Evolutionary conservation across 1,284 basidiomycete species (phyloP).

Genomic region (Porogramme epimiltina): DNA sequence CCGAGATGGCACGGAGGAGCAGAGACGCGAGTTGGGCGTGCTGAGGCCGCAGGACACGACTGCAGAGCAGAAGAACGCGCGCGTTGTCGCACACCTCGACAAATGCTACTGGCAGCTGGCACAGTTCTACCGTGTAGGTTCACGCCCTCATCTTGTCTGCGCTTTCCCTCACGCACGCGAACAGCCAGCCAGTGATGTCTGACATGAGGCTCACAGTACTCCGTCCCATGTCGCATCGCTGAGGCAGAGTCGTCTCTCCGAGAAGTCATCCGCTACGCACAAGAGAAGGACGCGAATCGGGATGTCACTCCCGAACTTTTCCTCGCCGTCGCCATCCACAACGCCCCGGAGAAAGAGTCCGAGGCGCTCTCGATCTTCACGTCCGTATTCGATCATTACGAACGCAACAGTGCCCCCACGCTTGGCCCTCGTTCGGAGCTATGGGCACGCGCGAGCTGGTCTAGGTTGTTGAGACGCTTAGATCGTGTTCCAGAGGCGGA

Average conservation of each 20-base stretch:
- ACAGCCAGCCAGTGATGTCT: slow-evolving; percentile 10
- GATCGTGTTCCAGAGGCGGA: slow-evolving; percentile 14
- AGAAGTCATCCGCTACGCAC: slow-evolving; percentile 15
- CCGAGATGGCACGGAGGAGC: slow-evolving; percentile 24
- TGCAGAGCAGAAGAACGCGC: slow-evolving; percentile 18
- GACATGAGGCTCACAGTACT: slow-evolving; percentile 19
- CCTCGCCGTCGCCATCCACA: slow-evolving; percentile 20
- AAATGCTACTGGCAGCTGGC: slow-evolving; percentile 30
- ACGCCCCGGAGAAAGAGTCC: slow-evolving; percentile 10
- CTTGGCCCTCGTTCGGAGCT: slow-evolving; percentile 20
- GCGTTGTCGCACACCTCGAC: slow-evolving; percentile 21
- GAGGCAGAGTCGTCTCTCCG: slow-evolving; percentile 26
- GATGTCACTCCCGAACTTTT: slow-evolving; percentile 18
- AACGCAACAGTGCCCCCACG: slow-evolving; percentile 5
- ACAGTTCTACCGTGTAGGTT: slow-evolving; percentile 26
- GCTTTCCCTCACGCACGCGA: slow-evolving; percentile 6
- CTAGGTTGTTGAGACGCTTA: slow-evolving; percentile 14
- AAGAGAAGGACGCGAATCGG: slow-evolving; percentile 13
- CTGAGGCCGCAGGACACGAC: slow-evolving; percentile 23
- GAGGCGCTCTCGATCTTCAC: slow-evolving; percentile 15
- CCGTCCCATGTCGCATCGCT: slow-evolving; percentile 20
- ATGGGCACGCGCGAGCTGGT: slow-evolving; percentile 21
- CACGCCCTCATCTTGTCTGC: neutral
- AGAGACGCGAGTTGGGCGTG: slow-evolving; percentile 24
- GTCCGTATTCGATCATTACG: slow-evolving; percentile 11